A percentile compares a stretch with the other conserved stretches of the same genome.
These are phyloP conservation scores for Fusarium lyarnte DNA, from an alignment of 2,329 filamentous ascomycete genomes.

Conservation along the genomic window DNA sequence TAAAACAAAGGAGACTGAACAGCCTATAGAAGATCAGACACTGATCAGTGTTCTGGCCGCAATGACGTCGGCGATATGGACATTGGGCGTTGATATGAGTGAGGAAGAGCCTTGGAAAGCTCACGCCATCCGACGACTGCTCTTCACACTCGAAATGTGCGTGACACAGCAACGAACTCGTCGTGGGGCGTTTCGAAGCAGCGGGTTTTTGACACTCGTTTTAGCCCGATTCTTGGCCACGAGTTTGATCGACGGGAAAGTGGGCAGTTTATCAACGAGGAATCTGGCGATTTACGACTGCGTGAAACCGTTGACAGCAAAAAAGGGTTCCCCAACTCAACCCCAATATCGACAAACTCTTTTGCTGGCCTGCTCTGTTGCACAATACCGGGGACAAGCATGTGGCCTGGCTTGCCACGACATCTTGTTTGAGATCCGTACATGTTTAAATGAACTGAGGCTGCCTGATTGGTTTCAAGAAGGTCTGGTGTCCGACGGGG, in stretches of 20 bases:
- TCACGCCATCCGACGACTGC: conserved; percentile 37
- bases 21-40: conserved; percentile 36
- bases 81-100: conserved; percentile 12
- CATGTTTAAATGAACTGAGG: conserved; percentile 49
- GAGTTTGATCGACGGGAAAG: conserved; percentile 24
- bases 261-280: conserved; percentile 24
- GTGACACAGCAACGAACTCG: conserved; percentile 26
- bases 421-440: conserved; percentile 54
- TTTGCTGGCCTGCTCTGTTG: conserved; percentile 56
- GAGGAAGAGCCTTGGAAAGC: conserved; percentile 8
- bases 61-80: conserved; percentile 41
- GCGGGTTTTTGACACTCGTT: conserved; percentile 38
- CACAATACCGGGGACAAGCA: conserved; percentile 58
- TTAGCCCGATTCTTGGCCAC: conserved; percentile 44
- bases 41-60: conserved; percentile 46
- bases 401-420: conserved; percentile 50
- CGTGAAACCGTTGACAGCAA: conserved; percentile 26
- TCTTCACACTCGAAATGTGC: conserved; percentile 42
- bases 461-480: conserved; percentile 47
- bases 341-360: conserved; percentile 45
- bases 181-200: conserved; percentile 12
- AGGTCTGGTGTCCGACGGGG: conserved; percentile 56
- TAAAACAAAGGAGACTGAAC: not conserved
- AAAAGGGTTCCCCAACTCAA: conserved; percentile 20
- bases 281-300: conserved; percentile 37